Base-by-base conservation (phyloP, 495 filamentous ascomycete genomes). In the Bombardia bombarda region DNA sequence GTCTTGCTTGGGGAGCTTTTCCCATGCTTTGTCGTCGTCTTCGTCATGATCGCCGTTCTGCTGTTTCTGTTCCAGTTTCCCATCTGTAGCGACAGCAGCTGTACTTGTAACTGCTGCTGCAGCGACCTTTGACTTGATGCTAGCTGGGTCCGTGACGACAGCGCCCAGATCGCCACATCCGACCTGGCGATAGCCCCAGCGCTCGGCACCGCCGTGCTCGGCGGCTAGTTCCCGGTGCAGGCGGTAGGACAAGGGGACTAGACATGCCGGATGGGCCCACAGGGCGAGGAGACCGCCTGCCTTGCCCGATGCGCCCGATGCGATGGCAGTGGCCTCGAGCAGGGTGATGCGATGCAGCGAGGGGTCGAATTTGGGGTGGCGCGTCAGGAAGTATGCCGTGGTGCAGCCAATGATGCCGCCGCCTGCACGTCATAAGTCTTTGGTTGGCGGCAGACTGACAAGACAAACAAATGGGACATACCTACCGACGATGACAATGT, bases 361-460 rank as follows among this genome's bases (percentile, higher is more conserved):
- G 18, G 86, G 78, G 58, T 92, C 74, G 64, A 83, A 98, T 18
- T 77, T 78, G 9, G 86, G 84, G 63, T 98, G 92, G 47, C 87
- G 82, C 2, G 88, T 90, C 12, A 98, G 70, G 58, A 84, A 97
- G 63, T 98, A 98, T 40, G 92, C 92, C 12, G 87, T 87, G 42
- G 87, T 92, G 61, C 82, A 85, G 53, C 92, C 92, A 55, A 98
- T 95, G 43, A 98, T 89, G 56, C 92, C 92, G 52, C 90, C 92
- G 51, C 92, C 90, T 90, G 42, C 22, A 44, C 45, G 18, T 14
- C 24, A 16, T n/a, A 38, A n/a, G 23, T 13, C 22, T 28, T 18
- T 40, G 22, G 19, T 14, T 25, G 30, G 38, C 31, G 39, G n/a
- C n/a, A n/a, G n/a, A n/a, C n/a, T n/a, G n/a, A n/a, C n/a, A n/a